Percentiles rank a stretch among this genome's conserved stretches.
Evolutionary conservation across 2,329 filamentous ascomycete species (phyloP).

Genomic region (Capronia coronata): DNA sequence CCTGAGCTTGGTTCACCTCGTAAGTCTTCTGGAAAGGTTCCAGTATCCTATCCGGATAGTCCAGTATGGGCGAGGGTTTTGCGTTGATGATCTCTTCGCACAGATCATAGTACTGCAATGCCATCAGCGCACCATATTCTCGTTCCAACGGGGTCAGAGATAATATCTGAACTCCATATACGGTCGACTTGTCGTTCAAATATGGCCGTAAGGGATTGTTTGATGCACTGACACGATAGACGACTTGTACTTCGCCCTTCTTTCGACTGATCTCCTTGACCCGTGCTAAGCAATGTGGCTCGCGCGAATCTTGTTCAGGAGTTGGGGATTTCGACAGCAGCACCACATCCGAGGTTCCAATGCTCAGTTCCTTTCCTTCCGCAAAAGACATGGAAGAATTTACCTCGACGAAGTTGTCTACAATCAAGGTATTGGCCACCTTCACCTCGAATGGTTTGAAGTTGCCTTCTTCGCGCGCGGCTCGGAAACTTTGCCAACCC

Average conservation of each 20-base stretch:
- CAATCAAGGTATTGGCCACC: conserved; percentile 76
- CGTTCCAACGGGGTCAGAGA: conserved; percentile 92
- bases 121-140: conserved; percentile 87
- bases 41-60: conserved; percentile 69
- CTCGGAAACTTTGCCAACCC: conserved; percentile 91
- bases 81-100: conserved; percentile 87
- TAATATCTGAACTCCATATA: conserved; percentile 75
- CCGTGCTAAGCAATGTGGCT: conserved; percentile 77
- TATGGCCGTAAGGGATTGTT: conserved; percentile 55
- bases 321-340: conserved; percentile 68
- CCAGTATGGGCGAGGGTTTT: conserved; percentile 80
- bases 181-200: conserved; percentile 61
- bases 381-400: conserved; percentile 70
- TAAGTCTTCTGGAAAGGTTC: conserved; percentile 67
- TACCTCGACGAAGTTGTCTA: conserved; percentile 89
- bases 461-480: conserved; percentile 76
- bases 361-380: conserved; percentile 63
- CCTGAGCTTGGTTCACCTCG: conserved; percentile 78
- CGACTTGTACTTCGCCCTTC: conserved; percentile 72
- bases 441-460: conserved; percentile 80
- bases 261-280: conserved; percentile 76
- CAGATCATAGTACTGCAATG: conserved; percentile 89
- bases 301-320: conserved; percentile 59
- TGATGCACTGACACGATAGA: conserved; percentile 68
- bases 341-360: conserved; percentile 82